Evolutionary conservation across 495 filamentous ascomycete genomes (phyloP), one percentile per base, ranked within the genome.

Genomic region (Pyronema domesticum): DNA sequence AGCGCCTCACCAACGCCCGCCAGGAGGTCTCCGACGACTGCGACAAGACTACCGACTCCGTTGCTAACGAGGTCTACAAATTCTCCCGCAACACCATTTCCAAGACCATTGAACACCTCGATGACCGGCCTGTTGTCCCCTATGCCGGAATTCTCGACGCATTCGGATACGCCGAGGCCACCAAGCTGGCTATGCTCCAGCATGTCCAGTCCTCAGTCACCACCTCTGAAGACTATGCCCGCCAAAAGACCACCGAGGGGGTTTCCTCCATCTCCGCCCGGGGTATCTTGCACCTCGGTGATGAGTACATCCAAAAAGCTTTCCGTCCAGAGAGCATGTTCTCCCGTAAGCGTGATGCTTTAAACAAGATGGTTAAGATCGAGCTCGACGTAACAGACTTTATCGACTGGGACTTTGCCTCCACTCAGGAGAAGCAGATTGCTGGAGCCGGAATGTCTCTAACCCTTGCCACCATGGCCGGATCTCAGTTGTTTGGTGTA

Each of bases 291-390:
- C 93, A 96, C 67, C 78, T 96, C 8, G 88, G 91, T 7, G 78
- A 85, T 58, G 81, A 89, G 52, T 95, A 86, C 61, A 71, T 79
- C 37, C 77, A 89, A 57, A 77, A 94, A 52, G 85, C 76, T 60
- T 94, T 98, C 78, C 79, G 83, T 15, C 76, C 83, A 0, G 86
- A 95, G 56, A 76, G 85, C 65, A 98, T 98, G 91, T 96, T 95
- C 75, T 76, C 79, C 47, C 78, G 81, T 55, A 81, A 81, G 64
- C 77, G 79, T 53, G 85, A 96, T 64, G 75, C 79, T 6, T 68
- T 94, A 15, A 93, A 83, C 7, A 76, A 84, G 56, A 80, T 91
- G 63, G 79, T 98, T 15, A 80, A 95, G 58, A 77, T 91, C 14
- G 79, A 94, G 50, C 80, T 91, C 15, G 89, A 96, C 59, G 54